Conservation (phyloP, 176 grass and related monocot genomes). For the Oryza australiensis region DNA sequence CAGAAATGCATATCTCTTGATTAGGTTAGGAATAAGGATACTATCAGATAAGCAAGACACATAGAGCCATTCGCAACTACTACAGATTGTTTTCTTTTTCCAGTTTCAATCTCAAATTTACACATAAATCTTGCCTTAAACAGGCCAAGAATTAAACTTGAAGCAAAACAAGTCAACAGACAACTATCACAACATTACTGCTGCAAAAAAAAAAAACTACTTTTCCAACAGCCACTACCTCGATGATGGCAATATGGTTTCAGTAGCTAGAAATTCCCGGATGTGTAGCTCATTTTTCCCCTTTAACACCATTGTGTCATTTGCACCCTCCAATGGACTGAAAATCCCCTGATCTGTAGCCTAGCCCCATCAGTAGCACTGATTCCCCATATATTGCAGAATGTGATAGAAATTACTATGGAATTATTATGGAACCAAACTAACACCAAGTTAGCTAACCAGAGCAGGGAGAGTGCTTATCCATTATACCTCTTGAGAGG, state of each 20-base stretch:
- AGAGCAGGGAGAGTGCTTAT: not conserved
- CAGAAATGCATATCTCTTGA: not conserved
- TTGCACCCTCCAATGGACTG: not conserved
- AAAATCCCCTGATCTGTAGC: not conserved
- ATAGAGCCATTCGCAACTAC: not conserved
- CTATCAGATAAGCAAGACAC: not conserved
- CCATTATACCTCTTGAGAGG: slow-evolving; percentile 75
- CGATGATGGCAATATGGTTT: not conserved
- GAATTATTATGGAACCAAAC: not conserved
- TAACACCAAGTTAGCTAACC: not conserved
- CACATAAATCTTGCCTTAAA: not conserved
- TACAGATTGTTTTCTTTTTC: not conserved
- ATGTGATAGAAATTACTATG: not conserved
- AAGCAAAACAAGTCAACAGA: not conserved
- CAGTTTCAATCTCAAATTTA: not conserved
- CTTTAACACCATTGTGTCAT: not conserved
- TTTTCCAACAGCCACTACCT: not conserved
- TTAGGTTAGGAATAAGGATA: not conserved
- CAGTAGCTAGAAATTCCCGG: not conserved
- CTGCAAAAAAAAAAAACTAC: not conserved
- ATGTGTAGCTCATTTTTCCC: not conserved
- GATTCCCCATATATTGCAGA: not conserved
- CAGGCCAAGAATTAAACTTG: not conserved
- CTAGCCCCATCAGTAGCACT: not conserved
- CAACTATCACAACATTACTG: not conserved